Evolutionary conservation across 2,329 filamentous ascomycete genomes (phyloP).

Genomic region (Botrytis aclada): DNA sequence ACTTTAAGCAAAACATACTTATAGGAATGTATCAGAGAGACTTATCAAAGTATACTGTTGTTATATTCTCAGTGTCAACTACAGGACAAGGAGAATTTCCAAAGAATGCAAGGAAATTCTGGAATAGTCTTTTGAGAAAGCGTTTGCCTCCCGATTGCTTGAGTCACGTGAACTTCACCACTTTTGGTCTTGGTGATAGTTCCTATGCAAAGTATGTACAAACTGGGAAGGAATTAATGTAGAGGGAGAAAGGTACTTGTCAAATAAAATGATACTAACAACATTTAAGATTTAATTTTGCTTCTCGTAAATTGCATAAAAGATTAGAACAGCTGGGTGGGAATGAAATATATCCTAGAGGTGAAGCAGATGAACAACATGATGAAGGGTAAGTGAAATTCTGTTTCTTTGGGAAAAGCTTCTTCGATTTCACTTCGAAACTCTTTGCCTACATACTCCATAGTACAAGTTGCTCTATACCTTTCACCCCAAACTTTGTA

Average conservation of each 20-base stretch:
- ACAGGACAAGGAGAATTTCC: slow-evolving; percentile 95
- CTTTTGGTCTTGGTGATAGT: slow-evolving; percentile 90
- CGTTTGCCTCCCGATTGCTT: slow-evolving; percentile 72
- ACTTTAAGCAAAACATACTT: slow-evolving; percentile 25
- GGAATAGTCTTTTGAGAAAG: slow-evolving; percentile 79
- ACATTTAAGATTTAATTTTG: slow-evolving; percentile 77
- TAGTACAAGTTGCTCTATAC: neutral
- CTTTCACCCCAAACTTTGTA: neutral
- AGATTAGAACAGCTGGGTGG: slow-evolving; percentile 82
- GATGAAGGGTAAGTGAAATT: slow-evolving; percentile 72
- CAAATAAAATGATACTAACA: slow-evolving; percentile 18
- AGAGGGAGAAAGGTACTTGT: neutral
- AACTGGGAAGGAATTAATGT: neutral
- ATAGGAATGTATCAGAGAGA: slow-evolving; percentile 43
- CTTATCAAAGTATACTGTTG: slow-evolving; percentile 52
- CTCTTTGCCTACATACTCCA: neutral
- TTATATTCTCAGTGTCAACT: slow-evolving; percentile 83
- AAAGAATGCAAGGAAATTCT: slow-evolving; percentile 75
- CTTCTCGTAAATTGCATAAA: slow-evolving; percentile 81
- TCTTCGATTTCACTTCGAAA: neutral
- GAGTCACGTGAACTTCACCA: slow-evolving; percentile 67
- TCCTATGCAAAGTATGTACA: slow-evolving; percentile 78
- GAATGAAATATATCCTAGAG: slow-evolving; percentile 68
- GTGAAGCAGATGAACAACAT: slow-evolving; percentile 92
- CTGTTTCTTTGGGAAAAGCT: neutral